Percentiles rank a stretch among this genome's conserved stretches.
Evolutionary conservation across 23 red algal species (phyloP).

Genomic region (Pyropia yezoensis): DNA sequence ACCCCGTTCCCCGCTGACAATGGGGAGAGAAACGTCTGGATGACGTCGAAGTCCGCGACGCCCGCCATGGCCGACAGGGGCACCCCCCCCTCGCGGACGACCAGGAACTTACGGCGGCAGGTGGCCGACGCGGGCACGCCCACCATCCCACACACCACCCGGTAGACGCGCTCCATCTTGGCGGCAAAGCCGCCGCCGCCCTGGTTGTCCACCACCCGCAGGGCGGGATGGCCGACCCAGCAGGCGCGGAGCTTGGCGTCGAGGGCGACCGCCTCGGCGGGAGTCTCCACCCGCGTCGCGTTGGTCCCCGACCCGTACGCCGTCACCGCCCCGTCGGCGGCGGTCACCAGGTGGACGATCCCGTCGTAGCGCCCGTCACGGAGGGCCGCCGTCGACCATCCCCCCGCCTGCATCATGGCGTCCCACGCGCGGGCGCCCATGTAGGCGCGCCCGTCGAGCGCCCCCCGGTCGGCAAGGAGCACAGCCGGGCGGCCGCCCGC

Average conservation of each 20-base stretch:
- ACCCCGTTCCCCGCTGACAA: too few relatives aligned
- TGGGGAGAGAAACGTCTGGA: slow-evolving; percentile 48
- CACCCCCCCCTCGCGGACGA: slow-evolving; percentile 8
- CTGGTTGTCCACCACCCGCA: slow-evolving; percentile 62
- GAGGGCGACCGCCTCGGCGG: slow-evolving; percentile 30
- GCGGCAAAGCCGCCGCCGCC: slow-evolving; percentile 44
- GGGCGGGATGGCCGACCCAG: slow-evolving; percentile 69
- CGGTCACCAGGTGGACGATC: slow-evolving; percentile 79
- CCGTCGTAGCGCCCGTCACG: slow-evolving; percentile 71
- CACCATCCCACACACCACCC: slow-evolving; percentile 38
- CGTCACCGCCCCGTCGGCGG: slow-evolving; percentile 48
- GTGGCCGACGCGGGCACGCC: slow-evolving; percentile 44
- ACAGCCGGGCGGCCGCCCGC: slow-evolving; percentile 24
- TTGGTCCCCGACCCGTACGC: slow-evolving; percentile 58
- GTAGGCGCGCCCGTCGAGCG: slow-evolving; percentile 66
- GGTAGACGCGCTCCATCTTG: slow-evolving; percentile 65
- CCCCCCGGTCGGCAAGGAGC: slow-evolving; percentile 63
- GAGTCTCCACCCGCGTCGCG: slow-evolving; percentile 34
- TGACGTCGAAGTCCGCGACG: slow-evolving; percentile 44
- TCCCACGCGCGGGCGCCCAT: slow-evolving; percentile 44
- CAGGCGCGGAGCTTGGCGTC: slow-evolving; percentile 34
- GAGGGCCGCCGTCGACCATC: slow-evolving; percentile 45
- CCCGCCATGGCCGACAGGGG: slow-evolving; percentile 1
- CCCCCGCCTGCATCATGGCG: slow-evolving; percentile 31
- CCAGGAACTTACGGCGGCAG: slow-evolving; percentile 54